phyloP scores from a whole-genome alignment of 768 basidiomycete species.

The Kwoniella botswanensis region DNA sequence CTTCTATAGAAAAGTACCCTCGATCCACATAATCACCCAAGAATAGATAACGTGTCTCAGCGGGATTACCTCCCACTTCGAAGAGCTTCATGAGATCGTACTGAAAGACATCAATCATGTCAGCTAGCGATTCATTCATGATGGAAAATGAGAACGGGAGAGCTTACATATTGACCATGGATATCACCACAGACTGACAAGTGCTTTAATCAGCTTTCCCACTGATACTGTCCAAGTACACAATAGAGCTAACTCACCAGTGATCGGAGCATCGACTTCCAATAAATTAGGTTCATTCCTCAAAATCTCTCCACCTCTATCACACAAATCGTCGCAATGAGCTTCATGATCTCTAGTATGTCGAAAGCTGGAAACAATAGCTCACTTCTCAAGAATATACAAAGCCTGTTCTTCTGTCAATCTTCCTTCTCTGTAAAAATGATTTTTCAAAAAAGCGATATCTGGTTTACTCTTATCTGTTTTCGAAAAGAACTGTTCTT shows the following conservation, averaged over 20 bases:
- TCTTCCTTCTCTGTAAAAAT: conserved; percentile 95
- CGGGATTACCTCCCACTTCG: conserved; percentile 92
- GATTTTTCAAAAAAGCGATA: conserved; percentile 95
- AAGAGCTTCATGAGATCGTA: conserved; percentile 95
- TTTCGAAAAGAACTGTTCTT: conserved; percentile 88
- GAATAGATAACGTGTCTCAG: conserved; percentile 89
- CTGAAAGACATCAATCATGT: conserved; percentile 58
- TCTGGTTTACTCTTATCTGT: conserved; percentile 89
- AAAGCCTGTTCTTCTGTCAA: conserved; percentile 92
- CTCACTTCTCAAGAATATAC: conserved; percentile 79
- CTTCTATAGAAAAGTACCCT: conserved; percentile 93
- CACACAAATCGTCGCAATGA: conserved; percentile 2
- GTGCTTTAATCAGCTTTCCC: not conserved
- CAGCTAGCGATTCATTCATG: not conserved
- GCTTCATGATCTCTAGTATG: conserved; percentile 5
- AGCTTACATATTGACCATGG: conserved; percentile 92
- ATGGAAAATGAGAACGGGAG: not conserved
- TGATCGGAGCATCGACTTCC: conserved; percentile 95
- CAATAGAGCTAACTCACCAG: conserved; percentile 66
- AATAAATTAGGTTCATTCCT: conserved; percentile 86
- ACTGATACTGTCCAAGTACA: not conserved
- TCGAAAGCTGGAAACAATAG: conserved; percentile 8
- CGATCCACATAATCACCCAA: conserved; percentile 92
- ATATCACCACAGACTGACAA: conserved; percentile 90
- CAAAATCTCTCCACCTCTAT: conserved; percentile 69